Percentiles rank a stretch among this genome's conserved stretches.
Evolutionary conservation across 345 rosid species (phyloP).

Genomic region (Nasturtium officinale): DNA sequence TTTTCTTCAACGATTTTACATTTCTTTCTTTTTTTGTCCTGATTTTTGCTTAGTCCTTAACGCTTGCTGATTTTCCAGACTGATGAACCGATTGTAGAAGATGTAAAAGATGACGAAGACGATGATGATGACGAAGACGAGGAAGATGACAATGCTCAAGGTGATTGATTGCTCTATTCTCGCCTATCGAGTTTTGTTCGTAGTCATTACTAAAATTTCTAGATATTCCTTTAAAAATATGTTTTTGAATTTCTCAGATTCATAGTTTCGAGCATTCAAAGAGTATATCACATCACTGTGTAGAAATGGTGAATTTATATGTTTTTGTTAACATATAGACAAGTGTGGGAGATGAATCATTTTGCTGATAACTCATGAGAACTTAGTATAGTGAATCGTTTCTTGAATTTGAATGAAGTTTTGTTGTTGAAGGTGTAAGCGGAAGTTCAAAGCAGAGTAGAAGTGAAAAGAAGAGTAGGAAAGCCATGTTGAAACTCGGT

Average conservation of each 20-base stretch:
- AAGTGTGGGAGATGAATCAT: conserved; percentile 2
- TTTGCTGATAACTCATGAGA: not conserved
- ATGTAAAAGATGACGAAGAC: conserved; percentile 68
- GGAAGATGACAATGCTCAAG: conserved; percentile 62
- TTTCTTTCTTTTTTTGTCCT: not conserved
- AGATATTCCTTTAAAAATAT: not conserved
- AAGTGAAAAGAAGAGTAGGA: conserved; percentile 87
- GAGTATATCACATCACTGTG: not conserved
- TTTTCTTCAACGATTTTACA: not conserved
- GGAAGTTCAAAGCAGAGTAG: conserved; percentile 83
- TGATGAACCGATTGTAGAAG: conserved; percentile 68
- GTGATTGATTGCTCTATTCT: conserved; percentile 35
- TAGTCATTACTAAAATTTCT: not conserved
- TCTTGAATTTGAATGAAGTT: conserved; percentile 1
- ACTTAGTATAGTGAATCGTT: not conserved
- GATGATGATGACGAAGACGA: conserved; percentile 75
- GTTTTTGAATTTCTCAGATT: not conserved
- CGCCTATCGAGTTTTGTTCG: not conserved
- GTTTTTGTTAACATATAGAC: not conserved
- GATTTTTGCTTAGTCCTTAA: not conserved
- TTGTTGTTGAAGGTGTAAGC: conserved; percentile 54
- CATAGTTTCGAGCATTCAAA: not conserved
- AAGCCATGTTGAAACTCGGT: conserved; percentile 86
- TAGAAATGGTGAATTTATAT: not conserved
- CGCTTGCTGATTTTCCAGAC: conserved; percentile 27